Conservation (phyloP, 257 asterid genomes). For the Solanum paucissectum region DNA sequence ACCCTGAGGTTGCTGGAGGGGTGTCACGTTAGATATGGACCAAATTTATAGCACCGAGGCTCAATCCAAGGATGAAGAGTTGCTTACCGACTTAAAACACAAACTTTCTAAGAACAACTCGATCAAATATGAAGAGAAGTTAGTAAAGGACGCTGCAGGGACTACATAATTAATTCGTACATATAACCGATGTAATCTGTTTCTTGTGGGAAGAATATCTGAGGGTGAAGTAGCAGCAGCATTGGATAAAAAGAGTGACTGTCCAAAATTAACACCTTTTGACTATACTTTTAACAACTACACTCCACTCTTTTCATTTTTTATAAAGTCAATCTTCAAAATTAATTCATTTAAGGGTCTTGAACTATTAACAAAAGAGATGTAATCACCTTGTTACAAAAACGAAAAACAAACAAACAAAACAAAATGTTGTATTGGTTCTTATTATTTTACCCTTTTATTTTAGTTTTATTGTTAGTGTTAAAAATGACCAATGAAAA, state of each 20-base stretch:
- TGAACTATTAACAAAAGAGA: background rate
- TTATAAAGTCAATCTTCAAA: background rate
- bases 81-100: constrained; percentile 13
- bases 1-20: constrained; percentile 14
- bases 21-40: constrained; percentile 6
- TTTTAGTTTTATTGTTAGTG: too few species aligned
- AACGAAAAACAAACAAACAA: background rate
- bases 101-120: constrained; percentile 8
- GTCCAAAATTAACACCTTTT: background rate
- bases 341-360: background rate
- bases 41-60: background rate
- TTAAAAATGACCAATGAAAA: too few species aligned
- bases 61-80: constrained; percentile 18
- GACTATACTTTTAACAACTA: background rate
- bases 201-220: constrained; percentile 37
- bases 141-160: constrained; percentile 11
- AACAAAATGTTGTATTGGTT: background rate
- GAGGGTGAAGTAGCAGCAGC: constrained; percentile 11
- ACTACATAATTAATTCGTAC: constrained; percentile 9
- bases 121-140: constrained; percentile 19
- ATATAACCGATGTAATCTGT: constrained; percentile 27
- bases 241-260: too few species aligned
- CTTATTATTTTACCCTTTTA: too few species aligned
- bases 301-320: background rate
- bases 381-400: background rate